These are phyloP conservation scores for Tylopilus orsonianus DNA, from an alignment of 1,284 basidiomycete genomes.

Conservation along the genomic window DNA sequence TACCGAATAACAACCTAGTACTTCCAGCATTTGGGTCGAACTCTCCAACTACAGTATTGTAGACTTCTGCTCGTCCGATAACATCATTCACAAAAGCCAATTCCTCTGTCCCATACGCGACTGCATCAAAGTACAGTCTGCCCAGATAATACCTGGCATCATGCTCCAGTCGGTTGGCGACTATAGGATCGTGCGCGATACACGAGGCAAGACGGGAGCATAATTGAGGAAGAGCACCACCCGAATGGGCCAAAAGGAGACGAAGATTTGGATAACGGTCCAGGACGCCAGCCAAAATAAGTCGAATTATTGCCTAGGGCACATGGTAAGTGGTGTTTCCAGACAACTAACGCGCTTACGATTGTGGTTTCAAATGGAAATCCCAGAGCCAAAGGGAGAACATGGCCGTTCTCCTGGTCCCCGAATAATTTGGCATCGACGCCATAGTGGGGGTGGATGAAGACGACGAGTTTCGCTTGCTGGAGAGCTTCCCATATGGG, in stretches of 20 bases:
- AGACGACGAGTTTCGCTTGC: constrained; percentile 65
- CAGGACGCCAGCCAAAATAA: constrained; percentile 78
- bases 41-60: constrained; percentile 39
- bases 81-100: constrained; percentile 72
- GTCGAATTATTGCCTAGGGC: constrained; percentile 67
- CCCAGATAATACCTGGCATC: constrained; percentile 85
- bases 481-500: constrained; percentile 77
- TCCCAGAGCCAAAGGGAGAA: constrained; percentile 80
- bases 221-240: constrained; percentile 77
- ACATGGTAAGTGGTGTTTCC: constrained; percentile 3
- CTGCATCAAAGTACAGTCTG: constrained; percentile 78
- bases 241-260: constrained; percentile 81
- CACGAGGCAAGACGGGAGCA: constrained; percentile 83
- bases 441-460: constrained; percentile 83
- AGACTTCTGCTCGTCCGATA: constrained; percentile 60
- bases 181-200: constrained; percentile 79
- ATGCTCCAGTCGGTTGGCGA: constrained; percentile 70
- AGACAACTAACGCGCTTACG: constrained; percentile 42
- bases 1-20: constrained; percentile 75
- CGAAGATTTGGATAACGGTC: constrained; percentile 75
- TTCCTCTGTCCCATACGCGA: constrained; percentile 82
- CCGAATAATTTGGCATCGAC: constrained; percentile 70
- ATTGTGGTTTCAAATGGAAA: constrained; percentile 89
- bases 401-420: constrained; percentile 76
- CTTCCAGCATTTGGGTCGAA: constrained; percentile 42